Evolutionary conservation across 2,329 filamentous ascomycete genomes (phyloP), one percentile per base, ranked within the genome.

Genomic region (Didymosphaeria variabile): DNA sequence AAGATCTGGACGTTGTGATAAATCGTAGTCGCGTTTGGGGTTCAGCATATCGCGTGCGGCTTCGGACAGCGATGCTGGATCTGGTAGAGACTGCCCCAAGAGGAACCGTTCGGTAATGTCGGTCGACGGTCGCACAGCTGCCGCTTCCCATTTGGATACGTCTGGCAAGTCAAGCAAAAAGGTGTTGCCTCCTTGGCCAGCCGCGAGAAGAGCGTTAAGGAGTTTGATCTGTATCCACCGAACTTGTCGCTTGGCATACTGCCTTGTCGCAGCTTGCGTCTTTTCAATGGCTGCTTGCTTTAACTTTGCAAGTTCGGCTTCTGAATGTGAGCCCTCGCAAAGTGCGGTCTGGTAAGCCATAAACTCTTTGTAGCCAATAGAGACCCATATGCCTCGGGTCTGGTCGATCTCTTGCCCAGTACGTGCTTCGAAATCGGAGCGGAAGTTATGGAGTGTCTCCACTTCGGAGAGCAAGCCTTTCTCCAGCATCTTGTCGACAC

Each of bases 341-440:
- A 79, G 63, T 5, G 76, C 77, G 12, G 62, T 44, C 23, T 94
- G 80, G 71, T 93, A 97, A 0, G 87, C 84, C 59, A 91, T 86
- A 73, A 98, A 91, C 73, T 99, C 93, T 75, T 96, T 97, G 79
- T 93, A 97, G 0, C 95, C 95, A 63, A 99, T 99, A 1, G 94
- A 95, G 56, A 97, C 91, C 93, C 94, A 99, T 46, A 99, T 96
- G 0, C 95, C 96, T 56, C 89, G 88, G 1, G 87, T 91, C 66
- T 88, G 85, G 72, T 98, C 93, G 1, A 95, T 79, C 0, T 77
- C 66, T 1, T 82, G 77, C 0, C 88, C 90, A 5, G 67, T 69
- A 1, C 80, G 71, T 0, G 80, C 73, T 51, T 81, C 74, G 57
- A 84, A 78, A 5, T 78, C 67, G 17, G 79, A 69, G 2, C 85